phyloP scores from a whole-genome alignment of 164 flowering plant species.

The Malania oleifera region DNA sequence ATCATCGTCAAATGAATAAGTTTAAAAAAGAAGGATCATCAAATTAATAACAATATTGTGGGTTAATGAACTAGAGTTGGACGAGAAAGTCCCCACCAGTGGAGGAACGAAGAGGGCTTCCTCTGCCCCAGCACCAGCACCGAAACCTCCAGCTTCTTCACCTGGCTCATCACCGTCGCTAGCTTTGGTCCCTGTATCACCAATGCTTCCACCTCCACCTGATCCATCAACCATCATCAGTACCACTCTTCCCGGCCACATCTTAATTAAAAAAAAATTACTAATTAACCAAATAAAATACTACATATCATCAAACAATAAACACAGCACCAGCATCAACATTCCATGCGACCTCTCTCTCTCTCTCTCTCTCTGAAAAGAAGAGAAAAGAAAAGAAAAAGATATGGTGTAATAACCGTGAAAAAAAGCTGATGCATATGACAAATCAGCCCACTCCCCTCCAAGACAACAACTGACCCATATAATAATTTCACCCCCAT shows the following conservation, averaged over 20 bases:
- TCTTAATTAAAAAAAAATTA: neutral
- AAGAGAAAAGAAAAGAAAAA: constrained; percentile 8
- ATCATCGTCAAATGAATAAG: no score
- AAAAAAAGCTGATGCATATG: neutral
- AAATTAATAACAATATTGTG: no score
- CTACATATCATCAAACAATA: neutral
- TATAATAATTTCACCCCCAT: neutral
- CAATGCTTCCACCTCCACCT: constrained; percentile 89
- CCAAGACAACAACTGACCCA: neutral
- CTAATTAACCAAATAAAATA: neutral
- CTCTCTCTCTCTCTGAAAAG: neutral
- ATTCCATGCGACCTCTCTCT: neutral
- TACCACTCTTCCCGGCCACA: no score
- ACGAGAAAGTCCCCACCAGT: constrained; percentile 70
- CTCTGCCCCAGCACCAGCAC: constrained; percentile 80
- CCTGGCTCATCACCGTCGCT: constrained; percentile 77
- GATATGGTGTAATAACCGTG: neutral
- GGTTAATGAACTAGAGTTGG: neutral
- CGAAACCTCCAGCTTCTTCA: constrained; percentile 88
- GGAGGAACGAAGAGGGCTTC: constrained; percentile 50
- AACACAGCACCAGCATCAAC: no score
- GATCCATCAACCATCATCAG: neutral
- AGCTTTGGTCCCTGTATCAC: constrained; percentile 81
- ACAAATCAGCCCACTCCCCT: neutral
- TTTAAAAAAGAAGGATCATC: no score